phyloP scores from a whole-genome alignment of 2,329 filamentous ascomycete species.

The Macrophomina tecta region DNA sequence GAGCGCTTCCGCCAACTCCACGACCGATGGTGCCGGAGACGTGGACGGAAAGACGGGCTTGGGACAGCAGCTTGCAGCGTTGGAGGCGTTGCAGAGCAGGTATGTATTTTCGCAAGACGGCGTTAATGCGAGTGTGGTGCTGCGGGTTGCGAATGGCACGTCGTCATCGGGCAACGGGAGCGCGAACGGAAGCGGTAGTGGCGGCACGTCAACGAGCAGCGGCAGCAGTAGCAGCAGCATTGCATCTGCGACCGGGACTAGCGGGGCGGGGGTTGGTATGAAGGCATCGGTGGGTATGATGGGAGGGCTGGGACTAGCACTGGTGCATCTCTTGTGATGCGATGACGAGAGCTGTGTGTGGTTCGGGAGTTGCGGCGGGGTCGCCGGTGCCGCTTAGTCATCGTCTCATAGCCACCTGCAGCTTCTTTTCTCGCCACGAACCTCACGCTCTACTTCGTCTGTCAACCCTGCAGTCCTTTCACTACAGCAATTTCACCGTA shows the following conservation, averaged over 20 bases:
- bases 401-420: too few species aligned
- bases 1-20: slow-evolving; percentile 32
- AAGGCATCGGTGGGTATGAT: not conserved
- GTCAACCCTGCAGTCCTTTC: too few species aligned
- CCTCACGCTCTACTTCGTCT: too few species aligned
- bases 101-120: not conserved
- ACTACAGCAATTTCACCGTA: too few species aligned
- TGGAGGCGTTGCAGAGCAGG: slow-evolving; percentile 59
- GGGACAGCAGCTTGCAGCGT: slow-evolving; percentile 64
- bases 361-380: too few species aligned
- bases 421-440: too few species aligned
- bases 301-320: not conserved
- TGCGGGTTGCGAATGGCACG: not conserved
- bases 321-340: not conserved
- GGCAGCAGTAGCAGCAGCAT: not conserved
- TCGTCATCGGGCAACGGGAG: not conserved
- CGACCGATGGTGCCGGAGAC: slow-evolving; percentile 46
- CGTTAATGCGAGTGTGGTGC: not conserved
- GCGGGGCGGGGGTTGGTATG: not conserved
- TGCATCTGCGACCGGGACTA: not conserved
- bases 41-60: slow-evolving; percentile 58
- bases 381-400: too few species aligned
- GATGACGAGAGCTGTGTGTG: too few species aligned
- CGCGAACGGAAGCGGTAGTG: not conserved
- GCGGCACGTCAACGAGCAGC: not conserved